Percentiles rank a stretch among this genome's conserved stretches.
phyloP scores from a whole-genome alignment of 140 eudicot genomes.

The Bidens hawaiensis region DNA sequence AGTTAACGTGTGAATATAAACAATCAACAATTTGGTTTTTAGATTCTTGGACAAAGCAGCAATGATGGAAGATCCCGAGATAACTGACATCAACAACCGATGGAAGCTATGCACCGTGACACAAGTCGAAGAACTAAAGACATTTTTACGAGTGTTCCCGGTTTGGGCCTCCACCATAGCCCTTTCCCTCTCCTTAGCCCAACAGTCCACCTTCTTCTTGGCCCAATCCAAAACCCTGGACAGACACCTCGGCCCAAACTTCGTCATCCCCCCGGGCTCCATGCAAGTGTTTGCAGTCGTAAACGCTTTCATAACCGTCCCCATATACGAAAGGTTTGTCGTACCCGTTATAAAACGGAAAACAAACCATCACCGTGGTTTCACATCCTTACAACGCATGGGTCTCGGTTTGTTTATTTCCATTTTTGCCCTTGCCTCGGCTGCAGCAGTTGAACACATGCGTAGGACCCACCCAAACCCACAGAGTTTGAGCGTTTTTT shows the following conservation, averaged over 20 bases:
- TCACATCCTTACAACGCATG: constrained; percentile 78
- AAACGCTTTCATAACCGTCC: constrained; percentile 71
- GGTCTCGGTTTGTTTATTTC: constrained; percentile 73
- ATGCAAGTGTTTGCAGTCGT: constrained; percentile 57
- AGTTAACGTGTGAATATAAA: not conserved
- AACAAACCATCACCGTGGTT: constrained; percentile 69
- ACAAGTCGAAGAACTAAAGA: constrained; percentile 81
- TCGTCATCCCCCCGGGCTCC: constrained; percentile 73
- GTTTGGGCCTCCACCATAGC: constrained; percentile 91
- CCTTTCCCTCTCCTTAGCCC: constrained; percentile 74
- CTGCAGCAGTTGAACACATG: constrained; percentile 54
- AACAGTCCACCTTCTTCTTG: constrained; percentile 72
- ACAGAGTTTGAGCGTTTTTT: constrained; percentile 36
- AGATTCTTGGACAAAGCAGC: constrained; percentile 81
- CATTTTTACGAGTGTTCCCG: constrained; percentile 64
- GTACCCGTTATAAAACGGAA: constrained; percentile 48
- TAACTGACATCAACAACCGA: constrained; percentile 30
- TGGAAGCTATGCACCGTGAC: constrained; percentile 82
- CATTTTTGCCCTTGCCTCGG: constrained; percentile 45
- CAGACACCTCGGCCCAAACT: constrained; percentile 48
- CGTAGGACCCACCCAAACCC: constrained; percentile 36
- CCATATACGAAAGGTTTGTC: constrained; percentile 52
- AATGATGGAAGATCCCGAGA: constrained; percentile 40
- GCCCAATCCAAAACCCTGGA: constrained; percentile 58
- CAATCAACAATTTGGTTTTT: not conserved